A percentile compares a stretch with the other conserved stretches of the same genome.
phyloP scores from a whole-genome alignment of 768 basidiomycete genomes.

The Amanita polypyramis region DNA sequence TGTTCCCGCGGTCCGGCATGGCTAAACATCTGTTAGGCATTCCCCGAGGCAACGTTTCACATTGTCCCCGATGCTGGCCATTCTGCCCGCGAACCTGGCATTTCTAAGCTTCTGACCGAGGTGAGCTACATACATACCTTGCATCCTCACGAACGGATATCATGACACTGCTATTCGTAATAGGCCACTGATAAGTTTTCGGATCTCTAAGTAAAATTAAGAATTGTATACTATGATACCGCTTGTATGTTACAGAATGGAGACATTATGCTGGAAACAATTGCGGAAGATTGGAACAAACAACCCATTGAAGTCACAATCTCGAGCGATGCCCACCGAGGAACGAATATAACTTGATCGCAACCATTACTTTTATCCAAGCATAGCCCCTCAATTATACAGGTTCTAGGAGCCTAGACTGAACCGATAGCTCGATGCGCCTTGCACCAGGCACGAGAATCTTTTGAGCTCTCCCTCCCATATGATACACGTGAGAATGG shows the following conservation, averaged over 20 bases:
- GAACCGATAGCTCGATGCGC: too few relatives aligned
- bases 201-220: constrained; percentile 14
- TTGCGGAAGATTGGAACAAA: background rate
- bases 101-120: constrained; percentile 57
- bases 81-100: constrained; percentile 68
- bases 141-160: background rate
- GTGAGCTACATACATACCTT: constrained; percentile 19
- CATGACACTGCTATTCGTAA: background rate
- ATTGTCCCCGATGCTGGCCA: constrained; percentile 86
- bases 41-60: constrained; percentile 68
- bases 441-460: too few relatives aligned
- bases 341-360: too few relatives aligned
- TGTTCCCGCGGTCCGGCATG: background rate
- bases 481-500: too few relatives aligned
- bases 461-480: too few relatives aligned
- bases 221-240: background rate
- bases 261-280: background rate
- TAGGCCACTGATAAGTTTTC: constrained; percentile 37
- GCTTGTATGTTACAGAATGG: background rate
- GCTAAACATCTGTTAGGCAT: constrained; percentile 31
- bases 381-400: too few relatives aligned
- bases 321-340: too few relatives aligned
- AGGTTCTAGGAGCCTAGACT: too few relatives aligned
- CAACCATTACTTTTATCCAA: too few relatives aligned
- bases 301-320: background rate